Conservation (phyloP, 2,329 filamentous ascomycete species). For the Aspergillus sp. region DNA sequence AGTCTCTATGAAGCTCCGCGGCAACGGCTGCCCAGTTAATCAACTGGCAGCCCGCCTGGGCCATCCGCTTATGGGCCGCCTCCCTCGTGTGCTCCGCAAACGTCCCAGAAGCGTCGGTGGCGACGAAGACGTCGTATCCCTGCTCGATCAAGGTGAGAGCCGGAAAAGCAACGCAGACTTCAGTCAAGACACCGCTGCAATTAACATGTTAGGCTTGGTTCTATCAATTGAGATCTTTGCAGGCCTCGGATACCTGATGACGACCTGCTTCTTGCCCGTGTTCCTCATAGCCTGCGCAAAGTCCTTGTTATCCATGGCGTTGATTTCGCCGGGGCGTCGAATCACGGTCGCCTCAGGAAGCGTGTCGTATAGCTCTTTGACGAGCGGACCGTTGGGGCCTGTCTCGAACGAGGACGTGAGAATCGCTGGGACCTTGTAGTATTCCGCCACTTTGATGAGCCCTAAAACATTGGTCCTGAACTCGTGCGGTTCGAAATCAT, state of each 20-base stretch:
- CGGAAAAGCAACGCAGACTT: conserved; percentile 55
- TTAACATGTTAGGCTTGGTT: background rate
- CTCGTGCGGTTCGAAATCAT: conserved; percentile 57
- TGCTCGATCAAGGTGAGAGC: conserved; percentile 61
- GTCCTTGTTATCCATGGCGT: conserved; percentile 66
- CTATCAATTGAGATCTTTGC: background rate
- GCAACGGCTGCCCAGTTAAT: conserved; percentile 5
- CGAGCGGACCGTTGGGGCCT: conserved; percentile 62
- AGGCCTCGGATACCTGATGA: conserved; percentile 41
- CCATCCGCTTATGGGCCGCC: conserved; percentile 1
- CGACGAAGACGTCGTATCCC: conserved; percentile 65
- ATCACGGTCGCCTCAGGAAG: conserved; percentile 59
- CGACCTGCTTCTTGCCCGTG: conserved; percentile 58
- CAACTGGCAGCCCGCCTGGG: conserved; percentile 4
- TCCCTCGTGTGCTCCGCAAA: conserved; percentile 45
- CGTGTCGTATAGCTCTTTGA: conserved; percentile 59
- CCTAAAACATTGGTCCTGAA: conserved; percentile 60
- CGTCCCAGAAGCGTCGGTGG: conserved; percentile 62
- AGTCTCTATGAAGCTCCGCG: conserved; percentile 7
- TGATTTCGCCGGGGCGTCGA: conserved; percentile 60
- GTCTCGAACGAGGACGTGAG: conserved; percentile 60
- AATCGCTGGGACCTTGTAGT: conserved; percentile 60
- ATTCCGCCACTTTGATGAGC: conserved; percentile 55
- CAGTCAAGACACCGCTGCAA: conserved; percentile 1
- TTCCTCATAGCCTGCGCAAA: conserved; percentile 58